A percentile compares a stretch with the other conserved stretches of the same genome.
phyloP scores from a whole-genome alignment of 2,329 filamentous ascomycete genomes.

The Fusarium robinianum region DNA sequence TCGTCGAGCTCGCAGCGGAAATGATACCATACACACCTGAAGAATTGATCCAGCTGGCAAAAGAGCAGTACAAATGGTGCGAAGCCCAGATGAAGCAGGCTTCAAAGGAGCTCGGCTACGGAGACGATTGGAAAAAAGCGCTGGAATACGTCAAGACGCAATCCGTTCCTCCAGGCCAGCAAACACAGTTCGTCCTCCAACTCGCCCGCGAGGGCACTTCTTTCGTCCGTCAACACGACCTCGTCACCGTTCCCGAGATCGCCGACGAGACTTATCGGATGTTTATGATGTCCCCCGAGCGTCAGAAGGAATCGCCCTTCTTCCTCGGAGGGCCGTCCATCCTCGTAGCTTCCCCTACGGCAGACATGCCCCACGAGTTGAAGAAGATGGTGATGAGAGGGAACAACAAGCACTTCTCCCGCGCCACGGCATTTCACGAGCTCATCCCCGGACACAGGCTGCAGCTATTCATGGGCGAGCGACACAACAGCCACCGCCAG shows the following conservation, averaged over 20 bases:
- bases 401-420: constrained; percentile 61
- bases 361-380: constrained; percentile 55
- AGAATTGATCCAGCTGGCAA: constrained; percentile 56
- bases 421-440: constrained; percentile 65
- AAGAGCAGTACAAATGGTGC: constrained; percentile 60
- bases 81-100: constrained; percentile 58
- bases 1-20: constrained; percentile 58
- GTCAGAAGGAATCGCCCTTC: constrained; percentile 61
- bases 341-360: constrained; percentile 60
- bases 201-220: constrained; percentile 56
- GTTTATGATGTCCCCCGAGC: constrained; percentile 59
- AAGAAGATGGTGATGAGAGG: constrained; percentile 65
- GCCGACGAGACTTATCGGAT: constrained; percentile 59
- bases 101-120: constrained; percentile 52
- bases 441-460: constrained; percentile 63
- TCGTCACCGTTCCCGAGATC: constrained; percentile 59
- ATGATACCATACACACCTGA: constrained; percentile 63
- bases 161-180: constrained; percentile 58
- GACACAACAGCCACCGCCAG: constrained; percentile 53
- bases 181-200: constrained; percentile 55
- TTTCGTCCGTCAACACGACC: constrained; percentile 57
- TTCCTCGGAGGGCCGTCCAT: constrained; percentile 61
- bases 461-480: constrained; percentile 54
- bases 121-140: constrained; percentile 55
- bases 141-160: constrained; percentile 60